Conservation (phyloP, 208 protist genomes). For the Herpetomonas samuelpessoai region DNA sequence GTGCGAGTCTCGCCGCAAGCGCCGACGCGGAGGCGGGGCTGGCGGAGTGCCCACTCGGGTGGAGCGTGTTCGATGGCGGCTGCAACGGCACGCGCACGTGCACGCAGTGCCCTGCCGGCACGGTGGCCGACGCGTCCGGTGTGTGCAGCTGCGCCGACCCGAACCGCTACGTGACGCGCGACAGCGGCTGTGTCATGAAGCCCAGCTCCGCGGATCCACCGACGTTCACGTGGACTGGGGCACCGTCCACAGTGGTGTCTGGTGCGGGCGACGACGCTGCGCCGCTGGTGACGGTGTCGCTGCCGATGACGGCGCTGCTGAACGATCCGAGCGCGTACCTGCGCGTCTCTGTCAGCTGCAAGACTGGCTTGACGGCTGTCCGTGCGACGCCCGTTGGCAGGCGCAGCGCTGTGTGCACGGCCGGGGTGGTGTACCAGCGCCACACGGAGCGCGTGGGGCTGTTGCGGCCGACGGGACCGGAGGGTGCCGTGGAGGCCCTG, state of each 20-base stretch:
- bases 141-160: background rate
- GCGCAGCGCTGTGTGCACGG: background rate
- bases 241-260: background rate
- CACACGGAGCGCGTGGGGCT: background rate
- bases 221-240: background rate
- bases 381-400: background rate
- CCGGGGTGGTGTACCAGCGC: background rate
- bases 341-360: background rate
- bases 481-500: background rate
- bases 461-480: background rate
- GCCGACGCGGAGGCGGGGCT: background rate
- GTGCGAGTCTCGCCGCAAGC: background rate
- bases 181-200: background rate
- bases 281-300: background rate
- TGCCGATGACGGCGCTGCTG: background rate
- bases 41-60: background rate
- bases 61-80: constrained; percentile 1
- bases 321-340: background rate
- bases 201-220: background rate
- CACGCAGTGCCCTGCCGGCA: background rate
- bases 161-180: background rate
- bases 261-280: background rate
- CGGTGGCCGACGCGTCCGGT: background rate
- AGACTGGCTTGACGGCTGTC: background rate
- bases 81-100: background rate